Base-by-base conservation (phyloP, 2,329 filamentous ascomycete genomes). In the Fusarium armeniacum region DNA sequence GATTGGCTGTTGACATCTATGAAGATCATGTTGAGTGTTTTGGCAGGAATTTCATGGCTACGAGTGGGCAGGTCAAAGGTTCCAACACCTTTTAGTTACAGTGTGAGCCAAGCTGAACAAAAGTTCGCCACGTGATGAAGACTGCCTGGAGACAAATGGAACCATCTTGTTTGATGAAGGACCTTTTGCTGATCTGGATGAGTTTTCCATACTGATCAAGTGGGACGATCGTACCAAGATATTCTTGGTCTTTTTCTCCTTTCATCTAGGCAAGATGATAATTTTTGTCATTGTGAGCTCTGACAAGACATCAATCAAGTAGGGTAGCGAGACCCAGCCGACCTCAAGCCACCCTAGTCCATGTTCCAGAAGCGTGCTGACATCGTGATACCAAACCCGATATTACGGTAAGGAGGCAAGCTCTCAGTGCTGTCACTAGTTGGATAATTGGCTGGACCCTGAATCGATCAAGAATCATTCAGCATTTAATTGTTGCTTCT, bases 41-140 rank as follows among this genome's bases (percentile, higher is more conserved):
- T 30, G 52, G 56, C 61, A 49, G 56, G 66, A 46, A 66, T 45
- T 44, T 35, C 44, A 40, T 51, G 51, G 54, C 36, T 43, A 52
- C 30, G 6, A 47, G 61, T 68, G 67, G 67, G 15, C 46, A 70
- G 58, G 64, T 59, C 46, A 70, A 70, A 68, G 53, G 67, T 67
- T 67, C 67, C 50, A 62, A 51, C 38, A 30, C 56, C 32, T 56
- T 62, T 44, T 63, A 50, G 62, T 58, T 59, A 44, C 58, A 56
- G 33, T 24, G 41, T 56, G 58, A 70, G 49, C 52, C 45, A 35
- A 58, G 58, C 44, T 33, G 54, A 45, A 65, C 67, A 70, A 70
- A 70, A 70, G 67, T 70, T 70, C 67, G 58, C 54, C 58, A 58
- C 50, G 62, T 67, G 66, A 52, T 41, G 33, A 40, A 61, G 44